These are phyloP conservation scores for Tetrapyrgos nigripes DNA, from an alignment of 1,284 basidiomycete genomes.

Conservation along the genomic window DNA sequence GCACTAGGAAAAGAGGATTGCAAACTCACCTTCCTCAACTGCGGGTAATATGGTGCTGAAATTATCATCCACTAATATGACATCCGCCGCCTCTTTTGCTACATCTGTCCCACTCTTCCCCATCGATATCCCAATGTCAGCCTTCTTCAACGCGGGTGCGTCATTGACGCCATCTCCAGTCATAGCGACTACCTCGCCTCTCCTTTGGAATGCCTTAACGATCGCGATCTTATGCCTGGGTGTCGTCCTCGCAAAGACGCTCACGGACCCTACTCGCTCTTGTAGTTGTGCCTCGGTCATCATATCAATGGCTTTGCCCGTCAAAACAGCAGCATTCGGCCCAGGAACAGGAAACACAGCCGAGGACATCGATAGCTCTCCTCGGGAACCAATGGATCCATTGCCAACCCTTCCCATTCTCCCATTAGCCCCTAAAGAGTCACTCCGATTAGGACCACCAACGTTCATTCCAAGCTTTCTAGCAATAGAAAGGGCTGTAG, in stretches of 20 bases:
- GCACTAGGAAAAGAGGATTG: background rate
- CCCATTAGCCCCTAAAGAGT: constrained; percentile 7
- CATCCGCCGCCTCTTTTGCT: constrained; percentile 97
- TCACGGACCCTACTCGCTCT: constrained; percentile 84
- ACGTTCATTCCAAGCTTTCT: constrained; percentile 85
- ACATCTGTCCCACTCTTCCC: constrained; percentile 97
- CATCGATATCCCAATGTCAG: constrained; percentile 98
- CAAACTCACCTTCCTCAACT: constrained; percentile 85
- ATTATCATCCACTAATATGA: constrained; percentile 97
- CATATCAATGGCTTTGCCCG: constrained; percentile 87
- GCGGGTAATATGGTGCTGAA: constrained; percentile 95
- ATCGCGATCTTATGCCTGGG: constrained; percentile 98
- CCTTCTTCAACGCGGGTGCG: constrained; percentile 96
- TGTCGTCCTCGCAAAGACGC: constrained; percentile 94
- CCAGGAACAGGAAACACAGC: constrained; percentile 14
- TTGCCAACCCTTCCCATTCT: constrained; percentile 14
- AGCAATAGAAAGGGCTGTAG: constrained; percentile 91
- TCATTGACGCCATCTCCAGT: constrained; percentile 99
- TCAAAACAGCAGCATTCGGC: constrained; percentile 50
- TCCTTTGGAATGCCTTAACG: constrained; percentile 89
- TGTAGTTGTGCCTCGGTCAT: constrained; percentile 82
- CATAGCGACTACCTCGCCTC: constrained; percentile 95
- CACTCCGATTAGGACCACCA: constrained; percentile 37
- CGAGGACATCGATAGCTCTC: background rate
- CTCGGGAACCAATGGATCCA: background rate